Conservation (phyloP, 2,329 filamentous ascomycete species). For the Fusarium armeniacum region DNA sequence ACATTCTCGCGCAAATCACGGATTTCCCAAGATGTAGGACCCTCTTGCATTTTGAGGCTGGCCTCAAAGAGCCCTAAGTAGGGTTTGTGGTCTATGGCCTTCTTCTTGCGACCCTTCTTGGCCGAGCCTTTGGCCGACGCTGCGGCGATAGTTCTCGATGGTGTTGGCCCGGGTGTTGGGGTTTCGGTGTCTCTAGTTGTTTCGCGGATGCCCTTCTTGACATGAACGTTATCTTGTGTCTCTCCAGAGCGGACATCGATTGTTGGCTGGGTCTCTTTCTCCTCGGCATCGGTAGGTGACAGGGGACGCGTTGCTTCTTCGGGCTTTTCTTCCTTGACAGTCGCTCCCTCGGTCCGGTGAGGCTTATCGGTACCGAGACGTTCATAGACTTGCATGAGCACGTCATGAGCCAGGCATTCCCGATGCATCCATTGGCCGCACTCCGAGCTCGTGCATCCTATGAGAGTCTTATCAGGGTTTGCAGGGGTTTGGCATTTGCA, state of each 20-base stretch:
- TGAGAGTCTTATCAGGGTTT: constrained; percentile 72
- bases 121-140: constrained; percentile 48
- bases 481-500: constrained; percentile 73
- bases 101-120: constrained; percentile 58
- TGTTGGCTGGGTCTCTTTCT: constrained; percentile 65
- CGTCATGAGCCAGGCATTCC: constrained; percentile 71
- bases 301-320: constrained; percentile 58
- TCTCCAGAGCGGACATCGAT: constrained; percentile 67
- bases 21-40: constrained; percentile 65
- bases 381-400: constrained; percentile 64
- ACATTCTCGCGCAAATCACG: constrained; percentile 65
- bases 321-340: constrained; percentile 59
- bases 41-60: constrained; percentile 61
- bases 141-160: constrained; percentile 43
- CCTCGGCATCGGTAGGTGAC: constrained; percentile 66
- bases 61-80: constrained; percentile 68
- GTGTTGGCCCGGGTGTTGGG: constrained; percentile 52
- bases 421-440: constrained; percentile 75
- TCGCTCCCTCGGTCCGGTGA: constrained; percentile 57
- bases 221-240: constrained; percentile 57
- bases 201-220: constrained; percentile 54
- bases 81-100: constrained; percentile 58
- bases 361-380: constrained; percentile 66
- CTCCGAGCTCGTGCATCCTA: constrained; percentile 67
- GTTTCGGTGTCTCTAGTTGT: constrained; percentile 52